Evolutionary conservation across 257 asterid species (phyloP), one percentile per base, ranked within the genome.

Genomic region (Solanum pennellii): DNA sequence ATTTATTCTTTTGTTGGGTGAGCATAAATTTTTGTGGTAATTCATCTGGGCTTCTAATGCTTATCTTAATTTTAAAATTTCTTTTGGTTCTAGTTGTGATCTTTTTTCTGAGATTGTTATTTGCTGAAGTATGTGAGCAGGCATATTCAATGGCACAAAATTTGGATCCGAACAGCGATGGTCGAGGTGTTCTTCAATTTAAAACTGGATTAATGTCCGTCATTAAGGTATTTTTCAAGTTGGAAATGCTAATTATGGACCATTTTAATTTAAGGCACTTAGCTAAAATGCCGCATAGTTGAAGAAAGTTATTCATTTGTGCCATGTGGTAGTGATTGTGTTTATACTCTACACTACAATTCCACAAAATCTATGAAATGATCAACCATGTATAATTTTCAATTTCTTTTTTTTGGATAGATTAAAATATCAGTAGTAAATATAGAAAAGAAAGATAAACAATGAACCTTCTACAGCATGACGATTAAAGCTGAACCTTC

Each of bases 201-300:
- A 97, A 97, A 93, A 97, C 99, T 20, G 99, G 99, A 79, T 91
- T 97, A 86, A 95, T 95, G 99, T 95, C 99, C 83, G 97, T 95
- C 45, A 97, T 97, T 90, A 97, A 97, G 99, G 99, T 97, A 95
- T 29, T 29, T 76, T 68, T 62, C 88, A 49, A 79, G 66, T 86
- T 82, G 89, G 25, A 77, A 84, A 23, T 79, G 49, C 59, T 83
- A 47, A 18, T 49, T 27, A 80, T 80, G 44, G 68, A 47, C 69
- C 85, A 80, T 47, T 25, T 47, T 47, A 80, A 47, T 29, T 47
- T 45, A 45, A 45, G 65, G 20, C 29, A 20, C 49, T 49, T 29
- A 10, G 29, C 66, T 80, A 47, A 14, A 41, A 45, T 47, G 66
- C 16, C 10, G 10, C 42, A 45, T 47, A 5, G 84, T 80, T 80